phyloP scores from a whole-genome alignment of 805 yeast species.

The Vanderwaltozyma verrucispora region DNA sequence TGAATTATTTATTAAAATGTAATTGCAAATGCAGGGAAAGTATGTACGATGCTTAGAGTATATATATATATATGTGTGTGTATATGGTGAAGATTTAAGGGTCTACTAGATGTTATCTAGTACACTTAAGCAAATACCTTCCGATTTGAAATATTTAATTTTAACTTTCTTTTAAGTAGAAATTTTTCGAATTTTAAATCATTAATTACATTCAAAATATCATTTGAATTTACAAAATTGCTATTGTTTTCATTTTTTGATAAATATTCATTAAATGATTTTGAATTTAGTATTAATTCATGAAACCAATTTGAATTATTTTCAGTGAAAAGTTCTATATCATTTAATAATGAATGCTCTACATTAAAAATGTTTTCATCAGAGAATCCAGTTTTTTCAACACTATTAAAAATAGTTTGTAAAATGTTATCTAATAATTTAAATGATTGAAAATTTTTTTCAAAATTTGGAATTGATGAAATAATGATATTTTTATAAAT shows the following conservation, averaged over 20 bases:
- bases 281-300: slow-evolving; percentile 3
- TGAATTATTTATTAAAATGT: too few species aligned
- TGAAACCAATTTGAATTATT: slow-evolving; percentile 9
- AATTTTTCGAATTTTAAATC: slow-evolving; percentile 2
- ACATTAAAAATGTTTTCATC: slow-evolving; percentile 8
- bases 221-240: too few species aligned
- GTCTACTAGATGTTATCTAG: too few species aligned
- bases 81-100: too few species aligned
- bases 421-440: slow-evolving; percentile 9
- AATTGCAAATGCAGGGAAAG: too few species aligned
- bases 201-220: neutral
- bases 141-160: slow-evolving; percentile 2
- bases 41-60: too few species aligned
- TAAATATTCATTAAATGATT: slow-evolving; percentile 3
- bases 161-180: slow-evolving; percentile 1
- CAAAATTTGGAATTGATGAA: slow-evolving; percentile 13
- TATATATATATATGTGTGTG: too few species aligned
- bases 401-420: slow-evolving; percentile 5
- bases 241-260: neutral
- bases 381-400: slow-evolving; percentile 6
- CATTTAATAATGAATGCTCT: slow-evolving; percentile 4
- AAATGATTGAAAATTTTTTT: slow-evolving; percentile 12
- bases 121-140: neutral
- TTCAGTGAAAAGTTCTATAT: slow-evolving; percentile 10
- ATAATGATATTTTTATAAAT: slow-evolving; percentile 12